phyloP scores from a whole-genome alignment of 2,329 filamentous ascomycete genomes.

The Rugonectria rugulosa region DNA sequence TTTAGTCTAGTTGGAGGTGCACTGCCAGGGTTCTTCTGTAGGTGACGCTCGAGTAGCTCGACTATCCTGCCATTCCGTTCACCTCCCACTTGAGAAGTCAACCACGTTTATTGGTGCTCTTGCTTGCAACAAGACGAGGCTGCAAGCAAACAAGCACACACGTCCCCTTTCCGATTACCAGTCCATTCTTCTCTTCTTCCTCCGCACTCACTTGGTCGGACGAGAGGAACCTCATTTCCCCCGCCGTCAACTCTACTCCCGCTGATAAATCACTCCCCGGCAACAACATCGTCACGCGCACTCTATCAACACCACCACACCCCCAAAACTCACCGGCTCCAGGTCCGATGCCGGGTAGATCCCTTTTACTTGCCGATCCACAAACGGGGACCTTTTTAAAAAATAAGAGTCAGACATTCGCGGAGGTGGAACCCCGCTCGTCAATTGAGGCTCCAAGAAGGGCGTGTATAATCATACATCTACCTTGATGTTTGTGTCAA shows the following conservation, averaged over 20 bases:
- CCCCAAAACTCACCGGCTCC: background rate
- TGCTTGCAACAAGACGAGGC: too few species aligned
- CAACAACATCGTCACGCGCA: slow-evolving; percentile 3
- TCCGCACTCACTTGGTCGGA: background rate
- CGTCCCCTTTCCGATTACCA: background rate
- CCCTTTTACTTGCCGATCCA: background rate
- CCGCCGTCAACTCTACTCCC: background rate
- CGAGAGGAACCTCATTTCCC: background rate
- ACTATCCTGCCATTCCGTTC: too few species aligned
- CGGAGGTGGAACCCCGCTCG: slow-evolving; percentile 19
- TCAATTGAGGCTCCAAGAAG: slow-evolving; percentile 8
- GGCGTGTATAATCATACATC: slow-evolving; percentile 14
- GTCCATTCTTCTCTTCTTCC: background rate
- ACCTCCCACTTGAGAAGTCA: too few species aligned
- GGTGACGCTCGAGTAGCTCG: too few species aligned
- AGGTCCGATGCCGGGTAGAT: slow-evolving; percentile 19
- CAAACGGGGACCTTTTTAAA: background rate
- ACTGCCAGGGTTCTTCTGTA: too few species aligned
- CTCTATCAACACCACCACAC: background rate
- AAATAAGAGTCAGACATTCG: background rate
- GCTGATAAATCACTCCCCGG: background rate
- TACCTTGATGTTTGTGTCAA: background rate
- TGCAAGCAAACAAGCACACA: too few species aligned
- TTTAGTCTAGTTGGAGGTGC: too few species aligned
- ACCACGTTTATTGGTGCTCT: too few species aligned